Percentiles rank a stretch among this genome's conserved stretches.
Evolutionary conservation across 192 early-diverging fungal species (phyloP).

Genomic region (Irineochytrium annulatum): DNA sequence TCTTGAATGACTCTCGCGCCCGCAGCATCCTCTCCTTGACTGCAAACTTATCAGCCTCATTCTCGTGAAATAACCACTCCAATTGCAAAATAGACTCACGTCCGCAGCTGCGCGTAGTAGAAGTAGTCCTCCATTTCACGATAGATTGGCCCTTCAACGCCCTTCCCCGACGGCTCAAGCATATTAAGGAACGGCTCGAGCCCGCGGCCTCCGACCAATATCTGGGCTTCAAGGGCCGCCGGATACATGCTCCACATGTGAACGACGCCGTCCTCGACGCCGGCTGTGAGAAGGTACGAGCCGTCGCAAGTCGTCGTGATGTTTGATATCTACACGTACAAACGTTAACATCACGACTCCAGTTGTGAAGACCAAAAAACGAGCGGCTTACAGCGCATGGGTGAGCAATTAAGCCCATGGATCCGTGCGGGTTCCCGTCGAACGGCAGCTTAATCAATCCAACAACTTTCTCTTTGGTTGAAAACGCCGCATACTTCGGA

Average conservation of each 20-base stretch:
- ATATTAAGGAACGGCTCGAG: slow-evolving; percentile 54
- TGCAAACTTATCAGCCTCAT: not conserved
- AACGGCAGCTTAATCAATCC: slow-evolving; percentile 55
- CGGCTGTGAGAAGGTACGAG: slow-evolving; percentile 37
- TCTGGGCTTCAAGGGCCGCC: slow-evolving; percentile 35
- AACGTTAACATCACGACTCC: slow-evolving; percentile 17
- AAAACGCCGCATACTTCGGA: slow-evolving; percentile 37
- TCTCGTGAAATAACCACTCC: not conserved
- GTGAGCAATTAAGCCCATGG: slow-evolving; percentile 54
- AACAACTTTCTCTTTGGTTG: slow-evolving; percentile 43
- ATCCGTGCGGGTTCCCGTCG: slow-evolving; percentile 54
- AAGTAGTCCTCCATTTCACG: slow-evolving; percentile 65
- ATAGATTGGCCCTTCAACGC: slow-evolving; percentile 37
- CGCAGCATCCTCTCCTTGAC: slow-evolving; percentile 53
- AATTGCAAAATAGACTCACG: slow-evolving; percentile 18
- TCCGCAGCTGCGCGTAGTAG: slow-evolving; percentile 56
- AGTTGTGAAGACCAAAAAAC: not conserved
- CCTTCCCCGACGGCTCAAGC: slow-evolving; percentile 35
- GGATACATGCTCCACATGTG: slow-evolving; percentile 51
- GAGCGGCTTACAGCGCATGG: slow-evolving; percentile 33
- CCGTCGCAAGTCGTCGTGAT: slow-evolving; percentile 38
- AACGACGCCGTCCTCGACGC: slow-evolving; percentile 42
- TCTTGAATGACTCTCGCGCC: slow-evolving; percentile 34
- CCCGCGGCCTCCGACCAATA: slow-evolving; percentile 34
- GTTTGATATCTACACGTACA: slow-evolving; percentile 35